Evolutionary conservation across 768 basidiomycete genomes (phyloP).

Genomic region (Austroboletus eburneus): DNA sequence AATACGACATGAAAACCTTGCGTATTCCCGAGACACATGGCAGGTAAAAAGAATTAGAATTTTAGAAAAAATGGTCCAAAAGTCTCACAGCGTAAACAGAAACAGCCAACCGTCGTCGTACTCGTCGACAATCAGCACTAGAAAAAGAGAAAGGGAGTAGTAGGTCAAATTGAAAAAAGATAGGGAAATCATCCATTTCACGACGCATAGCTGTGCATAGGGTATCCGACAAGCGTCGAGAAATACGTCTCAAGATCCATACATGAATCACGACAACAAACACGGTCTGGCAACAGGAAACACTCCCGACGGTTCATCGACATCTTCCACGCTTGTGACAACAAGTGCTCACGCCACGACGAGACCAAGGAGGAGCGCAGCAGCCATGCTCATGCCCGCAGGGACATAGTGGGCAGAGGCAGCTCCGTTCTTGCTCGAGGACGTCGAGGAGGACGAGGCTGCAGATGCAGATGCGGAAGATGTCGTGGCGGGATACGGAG

Average conservation of each 20-base stretch:
- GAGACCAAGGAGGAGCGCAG: constrained; percentile 25
- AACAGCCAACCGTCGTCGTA: too few relatives aligned
- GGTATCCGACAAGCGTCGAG: constrained; percentile 15
- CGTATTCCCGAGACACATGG: too few relatives aligned
- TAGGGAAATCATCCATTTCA: constrained; percentile 1
- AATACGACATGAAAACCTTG: too few relatives aligned
- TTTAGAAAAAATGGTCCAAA: too few relatives aligned
- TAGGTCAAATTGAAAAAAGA: neutral
- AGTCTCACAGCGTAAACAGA: too few relatives aligned
- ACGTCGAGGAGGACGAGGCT: constrained; percentile 15
- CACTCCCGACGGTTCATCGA: too few relatives aligned
- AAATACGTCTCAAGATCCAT: neutral
- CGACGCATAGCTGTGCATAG: constrained; percentile 6
- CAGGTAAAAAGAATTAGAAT: too few relatives aligned
- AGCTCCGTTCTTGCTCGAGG: constrained; percentile 8
- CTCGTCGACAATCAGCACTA: too few relatives aligned
- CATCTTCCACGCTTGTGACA: too few relatives aligned
- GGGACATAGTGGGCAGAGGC: constrained; percentile 21
- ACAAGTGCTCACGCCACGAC: constrained; percentile 24
- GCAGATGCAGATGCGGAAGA: constrained; percentile 24
- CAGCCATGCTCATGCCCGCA: constrained; percentile 27
- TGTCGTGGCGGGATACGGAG: constrained; percentile 45
- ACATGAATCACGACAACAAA: neutral
- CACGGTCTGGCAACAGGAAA: too few relatives aligned
- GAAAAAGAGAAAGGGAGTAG: too few relatives aligned